phyloP scores from a whole-genome alignment of 805 yeast genomes.

The Saturnispora hagleri region DNA sequence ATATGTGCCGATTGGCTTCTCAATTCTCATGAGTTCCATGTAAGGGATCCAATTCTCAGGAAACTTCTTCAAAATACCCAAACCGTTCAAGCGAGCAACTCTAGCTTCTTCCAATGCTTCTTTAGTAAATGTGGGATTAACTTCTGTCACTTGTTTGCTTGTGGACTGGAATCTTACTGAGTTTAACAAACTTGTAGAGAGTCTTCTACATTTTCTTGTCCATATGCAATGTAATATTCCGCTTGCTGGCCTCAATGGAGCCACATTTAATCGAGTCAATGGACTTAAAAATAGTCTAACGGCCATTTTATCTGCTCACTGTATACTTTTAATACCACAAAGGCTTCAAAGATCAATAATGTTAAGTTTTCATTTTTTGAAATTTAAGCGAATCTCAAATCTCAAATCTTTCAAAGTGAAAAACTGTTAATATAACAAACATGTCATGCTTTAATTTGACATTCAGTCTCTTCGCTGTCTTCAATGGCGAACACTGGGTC shows the following conservation, averaged over 20 bases:
- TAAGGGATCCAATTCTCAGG: conserved; percentile 79
- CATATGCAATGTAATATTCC: background rate
- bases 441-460: background rate
- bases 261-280: background rate
- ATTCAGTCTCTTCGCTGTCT: background rate
- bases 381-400: background rate
- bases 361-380: background rate
- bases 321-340: background rate
- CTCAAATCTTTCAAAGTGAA: background rate
- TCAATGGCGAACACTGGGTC: background rate
- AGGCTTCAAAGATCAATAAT: background rate
- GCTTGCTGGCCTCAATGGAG: background rate
- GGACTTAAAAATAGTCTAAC: background rate
- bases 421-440: background rate
- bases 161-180: background rate
- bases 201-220: background rate
- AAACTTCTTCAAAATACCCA: conserved; percentile 45
- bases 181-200: background rate
- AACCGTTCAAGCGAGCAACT: conserved; percentile 38
- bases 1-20: conserved; percentile 94
- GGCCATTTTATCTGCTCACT: background rate
- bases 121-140: conserved; percentile 21
- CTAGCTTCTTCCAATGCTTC: conserved; percentile 44
- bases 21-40: conserved; percentile 84
- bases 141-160: background rate